Evolutionary conservation across 805 yeast species (phyloP), one percentile per base, ranked within the genome.

Genomic region (Cyberlindnera xishuangbannaensis): DNA sequence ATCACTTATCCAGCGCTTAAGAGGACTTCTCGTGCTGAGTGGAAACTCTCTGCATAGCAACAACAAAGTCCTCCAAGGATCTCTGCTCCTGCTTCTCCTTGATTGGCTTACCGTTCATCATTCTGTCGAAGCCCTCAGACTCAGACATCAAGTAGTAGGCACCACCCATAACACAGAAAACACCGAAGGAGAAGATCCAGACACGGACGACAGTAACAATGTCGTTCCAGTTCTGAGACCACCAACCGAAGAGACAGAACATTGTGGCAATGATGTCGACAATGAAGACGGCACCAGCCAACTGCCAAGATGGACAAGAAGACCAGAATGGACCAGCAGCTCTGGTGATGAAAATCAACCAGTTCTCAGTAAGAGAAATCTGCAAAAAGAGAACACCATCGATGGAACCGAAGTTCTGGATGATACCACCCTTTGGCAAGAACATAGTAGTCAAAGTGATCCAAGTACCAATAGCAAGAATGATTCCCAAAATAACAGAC

Each of bases 261-360:
- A 83, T 73, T 45, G 96, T 87, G 50, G 96, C 95, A 55, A 87
- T 67, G 72, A 86, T 67, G 67, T 86, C 96, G 61, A 86, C 96
- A 59, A 67, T 67, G 61, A 84, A 73, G 55, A 86, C 95, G 56
- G 96, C 96, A 71, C 95, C 95, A 55, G 92, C 53, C 69, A 86
- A 78, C 74, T 86, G 95, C 96, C 96, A 87, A 31, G 96, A 87
- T 71, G 96, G 96, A 40, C 73, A 57, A 29, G 95, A 85, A 41
- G 95, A 83, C 96, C 96, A 87, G 92, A 87, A 87, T 60, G 96
- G 95, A 73, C 96, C 96, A 64, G 77, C 83, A 61, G 95, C 95
- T 75, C 96, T 81, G 58, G 96, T 86, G 61, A 87, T 73, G 83
- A 86, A 86, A 73, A 86, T 86, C 67, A 86, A 79, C 96, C 96